A percentile compares a stretch with the other conserved stretches of the same genome.
Evolutionary conservation across 2,329 filamentous ascomycete genomes (phyloP).

Genomic region (Colletotrichum plurivorum): DNA sequence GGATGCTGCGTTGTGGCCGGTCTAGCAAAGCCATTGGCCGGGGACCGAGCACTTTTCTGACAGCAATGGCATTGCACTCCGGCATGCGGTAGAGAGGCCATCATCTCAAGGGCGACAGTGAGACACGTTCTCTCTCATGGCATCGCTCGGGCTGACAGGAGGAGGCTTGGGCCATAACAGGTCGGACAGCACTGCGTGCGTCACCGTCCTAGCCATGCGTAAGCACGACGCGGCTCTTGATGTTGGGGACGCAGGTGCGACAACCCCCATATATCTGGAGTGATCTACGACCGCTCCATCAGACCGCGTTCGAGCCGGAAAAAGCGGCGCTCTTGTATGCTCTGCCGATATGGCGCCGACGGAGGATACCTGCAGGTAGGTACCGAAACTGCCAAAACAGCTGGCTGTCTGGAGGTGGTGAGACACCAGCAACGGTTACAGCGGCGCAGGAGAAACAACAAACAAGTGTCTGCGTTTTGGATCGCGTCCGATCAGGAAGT

Average conservation of each 20-base stretch:
- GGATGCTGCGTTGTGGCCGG: neutral
- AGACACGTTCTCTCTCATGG: neutral
- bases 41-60: neutral
- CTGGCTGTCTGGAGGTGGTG: neutral
- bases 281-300: constrained; percentile 1
- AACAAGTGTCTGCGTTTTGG: constrained; percentile 31
- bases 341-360: constrained; percentile 13
- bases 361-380: neutral
- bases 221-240: neutral
- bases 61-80: neutral
- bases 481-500: constrained; percentile 27
- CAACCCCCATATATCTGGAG: constrained; percentile 10
- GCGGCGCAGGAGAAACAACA: constrained; percentile 27
- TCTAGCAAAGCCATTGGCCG: neutral
- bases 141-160: neutral
- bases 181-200: neutral
- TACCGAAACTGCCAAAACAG: no score
- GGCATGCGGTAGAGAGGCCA: neutral
- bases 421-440: constrained; percentile 18
- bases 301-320: neutral
- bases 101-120: neutral
- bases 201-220: neutral
- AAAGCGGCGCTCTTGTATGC: constrained; percentile 1
- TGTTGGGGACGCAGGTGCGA: neutral
- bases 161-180: neutral